phyloP scores from a whole-genome alignment of 305 asterid species.

The Plantago coronopus region DNA sequence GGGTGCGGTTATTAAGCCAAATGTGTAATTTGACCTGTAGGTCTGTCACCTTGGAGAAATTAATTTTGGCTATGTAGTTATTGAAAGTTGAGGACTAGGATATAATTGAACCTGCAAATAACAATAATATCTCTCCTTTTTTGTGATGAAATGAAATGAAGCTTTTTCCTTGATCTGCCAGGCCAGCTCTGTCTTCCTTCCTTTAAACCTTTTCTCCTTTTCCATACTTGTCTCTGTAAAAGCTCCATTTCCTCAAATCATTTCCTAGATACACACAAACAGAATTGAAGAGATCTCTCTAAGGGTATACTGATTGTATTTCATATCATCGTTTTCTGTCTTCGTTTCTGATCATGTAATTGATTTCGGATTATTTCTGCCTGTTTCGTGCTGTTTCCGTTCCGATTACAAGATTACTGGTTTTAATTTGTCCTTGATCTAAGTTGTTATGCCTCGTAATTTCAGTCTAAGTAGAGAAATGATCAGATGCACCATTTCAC shows the following conservation, averaged over 20 bases:
- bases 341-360: slow-evolving; percentile 13
- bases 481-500: neutral
- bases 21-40: too few species aligned
- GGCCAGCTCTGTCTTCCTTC: slow-evolving; percentile 33
- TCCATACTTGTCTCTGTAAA: slow-evolving; percentile 22
- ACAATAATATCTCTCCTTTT: too few species aligned
- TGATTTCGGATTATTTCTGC: neutral
- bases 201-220: slow-evolving; percentile 24
- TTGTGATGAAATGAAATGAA: too few species aligned
- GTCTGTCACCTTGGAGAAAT: too few species aligned
- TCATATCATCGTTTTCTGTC: neutral
- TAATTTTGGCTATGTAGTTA: too few species aligned
- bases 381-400: neutral
- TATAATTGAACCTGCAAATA: too few species aligned
- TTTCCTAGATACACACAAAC: neutral
- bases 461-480: neutral
- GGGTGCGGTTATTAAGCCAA: too few species aligned
- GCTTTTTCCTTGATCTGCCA: slow-evolving; percentile 22
- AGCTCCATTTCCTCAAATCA: slow-evolving; percentile 15
- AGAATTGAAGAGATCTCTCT: slow-evolving; percentile 24
- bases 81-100: too few species aligned
- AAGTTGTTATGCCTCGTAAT: slow-evolving; percentile 1
- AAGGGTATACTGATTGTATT: slow-evolving; percentile 23
- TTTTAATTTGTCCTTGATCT: slow-evolving; percentile 19
- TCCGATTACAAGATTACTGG: slow-evolving; percentile 5